Conservation (phyloP, 176 grass and related monocot genomes). For the Chrysopogon serrulatus region DNA sequence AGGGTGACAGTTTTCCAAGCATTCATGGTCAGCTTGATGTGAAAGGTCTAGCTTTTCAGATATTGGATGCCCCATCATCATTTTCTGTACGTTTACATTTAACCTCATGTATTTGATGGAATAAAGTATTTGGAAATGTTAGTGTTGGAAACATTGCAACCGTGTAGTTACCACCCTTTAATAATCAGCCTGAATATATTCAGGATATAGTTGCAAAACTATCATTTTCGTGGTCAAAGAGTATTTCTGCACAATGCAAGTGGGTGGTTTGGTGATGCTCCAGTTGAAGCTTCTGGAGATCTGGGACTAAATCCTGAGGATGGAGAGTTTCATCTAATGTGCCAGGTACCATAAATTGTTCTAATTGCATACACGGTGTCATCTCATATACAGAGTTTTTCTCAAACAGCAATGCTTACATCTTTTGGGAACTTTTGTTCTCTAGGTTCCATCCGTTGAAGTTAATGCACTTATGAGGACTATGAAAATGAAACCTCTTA, state of each 20-base stretch:
- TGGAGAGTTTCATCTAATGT: conserved; percentile 99
- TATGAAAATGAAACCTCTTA: conserved; percentile 81
- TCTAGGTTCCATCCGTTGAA: conserved; percentile 86
- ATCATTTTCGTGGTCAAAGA: conserved; percentile 97
- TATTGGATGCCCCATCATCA: conserved; percentile 83
- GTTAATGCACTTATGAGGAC: conserved; percentile 97
- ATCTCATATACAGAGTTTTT: conserved; percentile 16
- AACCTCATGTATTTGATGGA: neutral
- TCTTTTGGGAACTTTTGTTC: conserved; percentile 23
- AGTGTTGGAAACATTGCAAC: conserved; percentile 6
- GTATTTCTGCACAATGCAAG: conserved; percentile 98
- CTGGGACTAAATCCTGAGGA: conserved; percentile 93
- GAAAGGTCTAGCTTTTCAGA: conserved; percentile 78
- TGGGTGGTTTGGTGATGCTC: conserved; percentile 93
- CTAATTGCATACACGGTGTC: neutral
- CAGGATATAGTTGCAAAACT: conserved; percentile 78
- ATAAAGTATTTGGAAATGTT: conserved; percentile 4
- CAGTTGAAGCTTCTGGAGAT: conserved; percentile 94
- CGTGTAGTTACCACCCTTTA: conserved; percentile 25
- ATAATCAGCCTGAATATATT: conserved; percentile 26
- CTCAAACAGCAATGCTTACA: conserved; percentile 4
- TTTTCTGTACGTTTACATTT: conserved; percentile 65
- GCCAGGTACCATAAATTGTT: conserved; percentile 59
- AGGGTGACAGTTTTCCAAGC: conserved; percentile 83
- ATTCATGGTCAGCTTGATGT: conserved; percentile 95